phyloP scores from a whole-genome alignment of 2,329 filamentous ascomycete species.

The Diaporthe sp. region DNA sequence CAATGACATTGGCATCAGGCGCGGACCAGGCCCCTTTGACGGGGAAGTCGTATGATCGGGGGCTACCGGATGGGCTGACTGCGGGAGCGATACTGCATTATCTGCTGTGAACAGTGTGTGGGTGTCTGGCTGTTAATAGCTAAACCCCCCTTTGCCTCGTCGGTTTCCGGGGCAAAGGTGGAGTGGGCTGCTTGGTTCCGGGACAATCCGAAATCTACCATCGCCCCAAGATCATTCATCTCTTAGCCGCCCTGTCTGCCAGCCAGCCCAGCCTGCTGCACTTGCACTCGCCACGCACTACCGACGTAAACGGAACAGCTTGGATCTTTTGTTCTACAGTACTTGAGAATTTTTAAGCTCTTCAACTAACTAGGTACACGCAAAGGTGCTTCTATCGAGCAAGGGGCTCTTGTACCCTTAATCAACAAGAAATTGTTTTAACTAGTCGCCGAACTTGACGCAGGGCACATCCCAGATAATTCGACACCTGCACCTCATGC shows the following conservation, averaged over 20 bases:
- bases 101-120: background rate
- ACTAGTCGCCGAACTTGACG: background rate
- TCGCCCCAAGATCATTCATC: background rate
- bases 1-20: constrained; percentile 32
- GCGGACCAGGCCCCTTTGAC: constrained; percentile 28
- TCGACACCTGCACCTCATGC: too few relatives aligned
- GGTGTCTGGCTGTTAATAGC: background rate
- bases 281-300: background rate
- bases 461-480: background rate
- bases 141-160: background rate
- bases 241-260: background rate
- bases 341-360: background rate
- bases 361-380: background rate
- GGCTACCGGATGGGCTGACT: constrained; percentile 33
- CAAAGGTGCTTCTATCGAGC: too few relatives aligned
- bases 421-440: too few relatives aligned
- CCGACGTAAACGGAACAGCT: background rate
- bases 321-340: background rate
- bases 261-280: background rate
- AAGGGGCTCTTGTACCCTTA: too few relatives aligned
- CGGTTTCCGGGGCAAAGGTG: constrained; percentile 11
- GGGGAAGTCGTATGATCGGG: constrained; percentile 35
- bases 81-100: constrained; percentile 1
- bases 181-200: constrained; percentile 24
- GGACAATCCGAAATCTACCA: constrained; percentile 10